Evolutionary conservation across 2,329 filamentous ascomycete species (phyloP).

Genomic region (Xylaria arbuscula): DNA sequence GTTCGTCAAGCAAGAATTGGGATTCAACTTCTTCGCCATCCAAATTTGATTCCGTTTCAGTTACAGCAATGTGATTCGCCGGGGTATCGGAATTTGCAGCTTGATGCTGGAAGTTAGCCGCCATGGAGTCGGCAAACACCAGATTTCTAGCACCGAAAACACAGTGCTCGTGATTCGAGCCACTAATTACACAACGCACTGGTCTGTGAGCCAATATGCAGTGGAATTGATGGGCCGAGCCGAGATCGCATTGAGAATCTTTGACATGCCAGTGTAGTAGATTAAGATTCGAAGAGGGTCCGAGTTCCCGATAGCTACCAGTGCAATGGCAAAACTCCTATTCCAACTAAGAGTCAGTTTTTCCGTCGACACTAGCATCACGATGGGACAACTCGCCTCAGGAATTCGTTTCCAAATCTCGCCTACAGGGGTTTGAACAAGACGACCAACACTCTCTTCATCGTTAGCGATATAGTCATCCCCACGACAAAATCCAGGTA

Average conservation of each 20-base stretch:
- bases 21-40: neutral
- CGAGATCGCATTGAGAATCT: constrained; percentile 41
- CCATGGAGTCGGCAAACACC: neutral
- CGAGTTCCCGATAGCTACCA: constrained; percentile 39
- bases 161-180: constrained; percentile 36
- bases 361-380: neutral
- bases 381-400: constrained; percentile 4
- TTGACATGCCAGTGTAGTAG: constrained; percentile 41
- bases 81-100: neutral
- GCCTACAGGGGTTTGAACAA: neutral
- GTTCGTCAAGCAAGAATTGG: constrained; percentile 1
- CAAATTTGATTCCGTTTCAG: neutral
- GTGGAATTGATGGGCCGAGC: constrained; percentile 39
- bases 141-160: neutral
- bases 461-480: constrained; percentile 8
- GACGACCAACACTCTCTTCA: constrained; percentile 7
- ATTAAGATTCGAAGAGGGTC: constrained; percentile 34
- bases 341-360: constrained; percentile 15
- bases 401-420: neutral
- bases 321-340: constrained; percentile 36
- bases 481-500: neutral
- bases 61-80: neutral
- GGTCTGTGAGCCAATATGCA: constrained; percentile 43
- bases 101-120: neutral
- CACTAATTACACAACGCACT: constrained; percentile 38